phyloP scores from a whole-genome alignment of 2,329 filamentous ascomycete genomes.

The Didymella lethalis region DNA sequence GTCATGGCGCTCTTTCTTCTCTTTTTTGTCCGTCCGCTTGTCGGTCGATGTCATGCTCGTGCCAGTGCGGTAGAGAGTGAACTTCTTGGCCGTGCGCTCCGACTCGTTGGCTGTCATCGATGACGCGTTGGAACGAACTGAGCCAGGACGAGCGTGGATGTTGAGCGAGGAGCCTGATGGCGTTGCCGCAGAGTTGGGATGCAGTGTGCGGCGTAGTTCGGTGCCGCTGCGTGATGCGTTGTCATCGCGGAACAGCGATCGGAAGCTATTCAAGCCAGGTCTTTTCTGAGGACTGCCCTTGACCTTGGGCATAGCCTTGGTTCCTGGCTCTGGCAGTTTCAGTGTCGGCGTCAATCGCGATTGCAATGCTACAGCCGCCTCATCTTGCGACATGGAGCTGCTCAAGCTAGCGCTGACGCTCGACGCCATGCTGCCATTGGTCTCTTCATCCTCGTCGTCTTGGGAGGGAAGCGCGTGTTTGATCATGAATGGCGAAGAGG shows the following conservation, averaged over 20 bases:
- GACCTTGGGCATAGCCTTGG: slow-evolving; percentile 44
- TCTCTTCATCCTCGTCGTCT: slow-evolving; percentile 59
- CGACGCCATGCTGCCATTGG: slow-evolving; percentile 45
- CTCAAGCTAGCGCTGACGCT: slow-evolving; percentile 28
- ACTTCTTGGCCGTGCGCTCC: slow-evolving; percentile 49
- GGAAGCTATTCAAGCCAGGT: slow-evolving; percentile 45
- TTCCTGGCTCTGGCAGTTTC: slow-evolving; percentile 58
- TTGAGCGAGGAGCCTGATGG: slow-evolving; percentile 24
- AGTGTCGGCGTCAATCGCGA: slow-evolving; percentile 84
- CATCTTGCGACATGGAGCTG: slow-evolving; percentile 34
- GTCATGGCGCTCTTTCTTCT: slow-evolving; percentile 71
- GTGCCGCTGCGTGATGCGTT: slow-evolving; percentile 39
- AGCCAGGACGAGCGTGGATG: slow-evolving; percentile 38
- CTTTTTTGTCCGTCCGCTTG: slow-evolving; percentile 56
- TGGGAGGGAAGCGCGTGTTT: slow-evolving; percentile 59
- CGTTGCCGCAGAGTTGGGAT: slow-evolving; percentile 37
- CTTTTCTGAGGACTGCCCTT: slow-evolving; percentile 34
- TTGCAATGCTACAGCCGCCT: slow-evolving; percentile 76
- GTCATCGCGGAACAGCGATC: slow-evolving; percentile 45
- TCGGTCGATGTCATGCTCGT: slow-evolving; percentile 49
- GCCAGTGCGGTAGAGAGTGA: slow-evolving; percentile 51
- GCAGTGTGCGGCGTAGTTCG: slow-evolving; percentile 44
- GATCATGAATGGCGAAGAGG: slow-evolving; percentile 70
- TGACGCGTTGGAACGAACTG: slow-evolving; percentile 38
- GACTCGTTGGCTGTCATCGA: slow-evolving; percentile 39